These are phyloP conservation scores for Sugiyamaella qingdaonensis DNA, from an alignment of 805 yeast species.

Conservation along the genomic window DNA sequence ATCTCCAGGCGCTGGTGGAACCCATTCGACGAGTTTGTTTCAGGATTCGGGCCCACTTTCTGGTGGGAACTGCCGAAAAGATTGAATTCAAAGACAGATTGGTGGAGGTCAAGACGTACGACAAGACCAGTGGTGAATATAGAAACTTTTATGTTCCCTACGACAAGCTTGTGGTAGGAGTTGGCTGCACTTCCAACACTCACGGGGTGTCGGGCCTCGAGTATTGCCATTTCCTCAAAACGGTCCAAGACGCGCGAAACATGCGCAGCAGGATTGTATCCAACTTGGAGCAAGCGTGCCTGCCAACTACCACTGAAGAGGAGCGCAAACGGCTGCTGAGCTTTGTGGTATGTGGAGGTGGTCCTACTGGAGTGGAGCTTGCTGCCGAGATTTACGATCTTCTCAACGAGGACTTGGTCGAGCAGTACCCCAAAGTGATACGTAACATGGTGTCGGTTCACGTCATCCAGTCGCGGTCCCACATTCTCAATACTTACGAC, in stretches of 20 bases:
- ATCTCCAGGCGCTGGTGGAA: conserved; percentile 59
- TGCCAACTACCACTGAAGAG: conserved; percentile 60
- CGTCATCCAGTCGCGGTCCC: conserved; percentile 63
- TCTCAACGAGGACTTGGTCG: conserved; percentile 58
- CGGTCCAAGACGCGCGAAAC: conserved; percentile 59
- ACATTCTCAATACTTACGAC: conserved; percentile 65
- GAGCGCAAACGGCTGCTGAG: conserved; percentile 58
- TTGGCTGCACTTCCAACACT: conserved; percentile 64
- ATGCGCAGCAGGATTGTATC: conserved; percentile 53
- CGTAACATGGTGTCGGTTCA: conserved; percentile 64
- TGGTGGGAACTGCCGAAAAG: conserved; percentile 59
- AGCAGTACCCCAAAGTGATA: conserved; percentile 53
- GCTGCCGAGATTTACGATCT: conserved; percentile 69
- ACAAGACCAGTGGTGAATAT: conserved; percentile 37
- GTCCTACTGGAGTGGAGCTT: conserved; percentile 71
- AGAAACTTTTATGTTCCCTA: conserved; percentile 60
- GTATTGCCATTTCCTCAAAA: conserved; percentile 56
- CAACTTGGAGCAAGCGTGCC: conserved; percentile 56
- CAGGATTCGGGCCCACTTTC: conserved; percentile 52
- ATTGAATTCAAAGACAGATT: conserved; percentile 53
- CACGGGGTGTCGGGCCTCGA: conserved; percentile 70
- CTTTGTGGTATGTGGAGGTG: conserved; percentile 70
- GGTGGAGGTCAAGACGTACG: conserved; percentile 50
- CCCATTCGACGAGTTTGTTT: conserved; percentile 56
- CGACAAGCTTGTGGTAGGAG: conserved; percentile 64